phyloP scores from a whole-genome alignment of 2,329 filamentous ascomycete species.

The Alternaria atra region DNA sequence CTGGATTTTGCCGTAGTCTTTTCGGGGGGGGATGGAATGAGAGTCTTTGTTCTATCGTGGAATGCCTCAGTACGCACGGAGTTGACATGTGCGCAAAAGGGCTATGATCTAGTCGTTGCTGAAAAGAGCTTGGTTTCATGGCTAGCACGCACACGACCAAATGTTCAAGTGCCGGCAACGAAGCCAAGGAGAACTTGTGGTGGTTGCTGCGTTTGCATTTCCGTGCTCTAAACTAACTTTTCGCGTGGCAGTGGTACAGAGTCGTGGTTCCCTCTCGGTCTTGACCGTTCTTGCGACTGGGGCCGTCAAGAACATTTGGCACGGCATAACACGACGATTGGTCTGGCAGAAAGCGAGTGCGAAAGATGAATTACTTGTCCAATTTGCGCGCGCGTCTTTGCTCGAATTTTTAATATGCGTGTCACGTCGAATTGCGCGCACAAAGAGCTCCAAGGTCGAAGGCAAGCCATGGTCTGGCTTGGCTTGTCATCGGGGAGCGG shows the following conservation, averaged over 20 bases:
- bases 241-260: neutral
- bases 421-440: neutral
- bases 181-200: neutral
- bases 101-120: conserved; percentile 5
- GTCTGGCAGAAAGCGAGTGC: neutral
- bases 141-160: neutral
- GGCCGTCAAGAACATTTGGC: neutral
- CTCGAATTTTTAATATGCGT: neutral
- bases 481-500: conserved; percentile 6
- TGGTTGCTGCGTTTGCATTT: neutral
- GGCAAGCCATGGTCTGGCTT: neutral
- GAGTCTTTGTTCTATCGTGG: conserved; percentile 2
- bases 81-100: conserved; percentile 1
- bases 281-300: neutral
- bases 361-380: conserved; percentile 1
- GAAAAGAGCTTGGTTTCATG: neutral
- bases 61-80: neutral
- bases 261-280: neutral
- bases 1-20: conserved; percentile 5
- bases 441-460: neutral
- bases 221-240: neutral
- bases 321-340: neutral
- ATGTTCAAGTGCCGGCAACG: neutral
- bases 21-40: neutral
- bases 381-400: neutral